Evolutionary conservation across 2,329 filamentous ascomycete genomes (phyloP).

Genomic region (Colletotrichum agaves): DNA sequence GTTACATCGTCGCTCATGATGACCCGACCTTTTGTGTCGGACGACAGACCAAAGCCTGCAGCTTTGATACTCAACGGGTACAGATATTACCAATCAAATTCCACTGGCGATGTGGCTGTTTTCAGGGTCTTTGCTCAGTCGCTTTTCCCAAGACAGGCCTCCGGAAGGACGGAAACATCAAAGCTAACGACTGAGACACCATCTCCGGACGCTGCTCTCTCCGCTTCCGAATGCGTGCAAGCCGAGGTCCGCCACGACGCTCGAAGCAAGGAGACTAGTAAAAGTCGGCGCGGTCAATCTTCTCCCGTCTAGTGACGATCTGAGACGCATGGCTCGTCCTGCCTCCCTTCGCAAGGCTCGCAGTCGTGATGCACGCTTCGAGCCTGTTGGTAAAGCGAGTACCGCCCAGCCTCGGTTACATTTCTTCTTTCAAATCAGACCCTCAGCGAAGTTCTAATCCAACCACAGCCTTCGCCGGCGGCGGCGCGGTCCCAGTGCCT

Average conservation of each 20-base stretch:
- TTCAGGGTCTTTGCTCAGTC: conserved; percentile 15
- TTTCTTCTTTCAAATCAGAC: too few species aligned
- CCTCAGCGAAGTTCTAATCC: too few species aligned
- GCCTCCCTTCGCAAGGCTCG: not conserved
- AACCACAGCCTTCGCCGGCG: too few species aligned
- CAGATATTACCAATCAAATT: not conserved
- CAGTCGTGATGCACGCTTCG: too few species aligned
- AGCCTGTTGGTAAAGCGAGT: too few species aligned
- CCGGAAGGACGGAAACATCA: conserved; percentile 10
- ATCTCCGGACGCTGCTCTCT: conserved; percentile 1
- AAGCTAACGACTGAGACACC: conserved; percentile 20
- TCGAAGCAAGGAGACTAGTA: not conserved
- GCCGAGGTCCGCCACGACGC: conserved; percentile 1
- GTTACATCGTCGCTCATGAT: conserved; percentile 3
- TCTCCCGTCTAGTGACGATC: not conserved
- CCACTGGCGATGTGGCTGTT: conserved; percentile 9
- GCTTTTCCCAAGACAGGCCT: not conserved
- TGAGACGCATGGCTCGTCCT: not conserved
- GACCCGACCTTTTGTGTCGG: conserved; percentile 1
- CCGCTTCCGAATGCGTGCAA: conserved; percentile 17
- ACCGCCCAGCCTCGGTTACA: too few species aligned
- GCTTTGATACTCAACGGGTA: not conserved
- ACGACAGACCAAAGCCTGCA: not conserved
- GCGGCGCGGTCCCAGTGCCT: too few species aligned
- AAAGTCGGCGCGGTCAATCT: not conserved